Evolutionary conservation across 306 rosid genomes (phyloP).

Genomic region (Calophaca sinica): DNA sequence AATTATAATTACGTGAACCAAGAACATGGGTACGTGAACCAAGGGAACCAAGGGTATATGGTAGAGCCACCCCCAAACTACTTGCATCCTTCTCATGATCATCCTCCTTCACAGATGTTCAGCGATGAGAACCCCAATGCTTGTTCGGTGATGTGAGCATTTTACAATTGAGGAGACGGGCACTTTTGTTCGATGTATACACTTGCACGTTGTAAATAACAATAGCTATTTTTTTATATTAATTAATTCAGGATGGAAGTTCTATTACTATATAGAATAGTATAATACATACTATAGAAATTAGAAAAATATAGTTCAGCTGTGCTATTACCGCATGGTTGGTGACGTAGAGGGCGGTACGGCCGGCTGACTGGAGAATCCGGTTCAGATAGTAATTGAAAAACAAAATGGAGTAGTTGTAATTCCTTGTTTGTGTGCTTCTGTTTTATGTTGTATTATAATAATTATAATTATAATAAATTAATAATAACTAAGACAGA

Average conservation of each 20-base stretch:
- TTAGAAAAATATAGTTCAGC: slow-evolving; percentile 10
- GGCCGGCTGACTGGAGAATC: slow-evolving; percentile 49
- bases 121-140: slow-evolving; percentile 95
- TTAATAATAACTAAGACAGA: too few relatives aligned
- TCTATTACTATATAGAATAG: background rate
- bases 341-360: slow-evolving; percentile 19
- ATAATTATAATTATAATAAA: too few relatives aligned
- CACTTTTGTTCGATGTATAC: background rate
- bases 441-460: too few relatives aligned
- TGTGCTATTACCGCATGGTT: slow-evolving; percentile 25
- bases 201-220: slow-evolving; percentile 47
- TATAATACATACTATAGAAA: background rate
- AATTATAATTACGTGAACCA: background rate
- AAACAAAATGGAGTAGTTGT: too few relatives aligned
- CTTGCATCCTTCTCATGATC: slow-evolving; percentile 27
- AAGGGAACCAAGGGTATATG: slow-evolving; percentile 44
- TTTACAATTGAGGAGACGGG: background rate
- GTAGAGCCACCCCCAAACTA: slow-evolving; percentile 33
- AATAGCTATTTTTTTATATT: background rate
- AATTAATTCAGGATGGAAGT: background rate
- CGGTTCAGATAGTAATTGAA: background rate
- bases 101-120: slow-evolving; percentile 63
- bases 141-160: slow-evolving; percentile 78
- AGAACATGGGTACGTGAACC: slow-evolving; percentile 35
- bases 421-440: too few relatives aligned